A percentile compares a stretch with the other conserved stretches of the same genome.
Evolutionary conservation across 2,329 filamentous ascomycete species (phyloP).

Genomic region (Pyricularia pennisetigena): DNA sequence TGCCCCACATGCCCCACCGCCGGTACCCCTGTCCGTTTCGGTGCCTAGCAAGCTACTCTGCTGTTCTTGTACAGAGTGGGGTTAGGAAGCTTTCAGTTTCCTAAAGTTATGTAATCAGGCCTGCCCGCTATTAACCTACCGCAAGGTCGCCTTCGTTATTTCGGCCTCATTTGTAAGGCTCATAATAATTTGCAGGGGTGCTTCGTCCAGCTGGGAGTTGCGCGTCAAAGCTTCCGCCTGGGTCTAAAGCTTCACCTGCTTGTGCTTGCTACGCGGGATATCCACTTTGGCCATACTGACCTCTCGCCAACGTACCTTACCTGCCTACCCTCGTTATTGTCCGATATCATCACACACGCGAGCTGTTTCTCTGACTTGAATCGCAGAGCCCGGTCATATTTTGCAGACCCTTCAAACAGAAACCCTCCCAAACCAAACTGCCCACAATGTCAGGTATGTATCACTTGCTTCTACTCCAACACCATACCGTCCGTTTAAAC

Average conservation of each 20-base stretch:
- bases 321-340: not conserved
- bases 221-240: not conserved
- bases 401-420: conserved; percentile 10
- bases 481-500: not conserved
- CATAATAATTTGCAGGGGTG: not conserved
- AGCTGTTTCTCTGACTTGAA: not conserved
- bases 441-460: conserved; percentile 43
- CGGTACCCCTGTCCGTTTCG: not conserved
- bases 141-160: too few species aligned
- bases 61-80: too few species aligned
- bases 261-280: not conserved
- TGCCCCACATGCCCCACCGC: not conserved
- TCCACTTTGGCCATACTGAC: not conserved
- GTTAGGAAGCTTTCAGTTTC: not conserved
- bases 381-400: not conserved
- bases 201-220: not conserved
- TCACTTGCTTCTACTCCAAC: conserved; percentile 2
- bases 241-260: not conserved
- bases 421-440: not conserved
- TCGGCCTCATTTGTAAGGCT: not conserved
- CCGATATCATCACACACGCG: not conserved
- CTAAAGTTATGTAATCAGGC: not conserved
- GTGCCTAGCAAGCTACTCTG: too few species aligned
- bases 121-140: not conserved
- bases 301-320: not conserved